Base-by-base conservation (phyloP, 306 rosid species). In the Glycyrrhiza uralensis region DNA sequence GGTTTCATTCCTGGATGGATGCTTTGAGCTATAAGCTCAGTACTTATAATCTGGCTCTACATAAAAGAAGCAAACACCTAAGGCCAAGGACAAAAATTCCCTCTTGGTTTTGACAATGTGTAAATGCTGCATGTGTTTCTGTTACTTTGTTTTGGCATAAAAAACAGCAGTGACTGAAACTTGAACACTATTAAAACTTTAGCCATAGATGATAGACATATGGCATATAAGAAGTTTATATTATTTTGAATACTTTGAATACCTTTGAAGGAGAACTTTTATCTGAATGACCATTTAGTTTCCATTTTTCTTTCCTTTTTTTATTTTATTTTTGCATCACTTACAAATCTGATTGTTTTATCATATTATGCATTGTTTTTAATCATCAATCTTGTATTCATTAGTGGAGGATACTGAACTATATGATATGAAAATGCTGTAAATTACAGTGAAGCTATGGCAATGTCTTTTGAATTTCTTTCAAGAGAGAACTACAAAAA, bases 1-100 rank as follows among this genome's bases (percentile, higher is more conserved):
- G 90, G 92, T 0, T 92, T 92, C 75, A 71, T 92, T 58, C 96
- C 97, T 71, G 97, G 92, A 65, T 92, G 97, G 97, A 89, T 89
- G 97, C 94, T 92, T 69, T 89, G 87, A 91, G 42, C 62, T 47
- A n/a, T n/a, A 60, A 29, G 55, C 77, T 66, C 19, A 60, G 17
- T 32, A 17, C 60, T 80, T 69, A 8, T n/a, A n/a, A n/a, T 42
- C 29, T 55, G 15, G 41, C 61, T n/a, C n/a, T 75, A 42, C 71
- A 63, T 62, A 76, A 76, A 63, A 44, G 69, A 63, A 44, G 69
- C 52, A 65, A 45, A 58, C 50, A 39, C 33, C 57, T 13, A 32
- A 47, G 83, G 67, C 76, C 76, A 59, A 42, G 42, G 44, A 9
- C 46, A 77, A 72, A 67, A 19, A 12, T n/a, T 56, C 52, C 65